Percentiles rank a stretch among this genome's conserved stretches.
phyloP scores from a whole-genome alignment of 139 green algal genomes.

The Volvox reticuliferus region DNA sequence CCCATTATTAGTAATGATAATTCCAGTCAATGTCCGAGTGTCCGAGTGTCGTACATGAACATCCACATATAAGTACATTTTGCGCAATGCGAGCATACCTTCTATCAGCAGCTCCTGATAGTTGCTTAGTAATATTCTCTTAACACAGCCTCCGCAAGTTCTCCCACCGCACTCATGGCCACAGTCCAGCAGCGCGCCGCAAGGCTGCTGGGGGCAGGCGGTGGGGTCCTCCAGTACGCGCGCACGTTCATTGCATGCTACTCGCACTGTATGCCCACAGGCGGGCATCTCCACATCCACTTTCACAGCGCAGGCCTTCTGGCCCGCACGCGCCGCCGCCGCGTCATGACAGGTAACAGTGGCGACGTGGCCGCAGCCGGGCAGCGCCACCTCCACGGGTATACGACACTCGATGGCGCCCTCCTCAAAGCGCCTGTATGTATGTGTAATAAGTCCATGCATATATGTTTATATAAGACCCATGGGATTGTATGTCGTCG shows the following conservation, averaged over 20 bases:
- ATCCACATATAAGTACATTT: too few species aligned
- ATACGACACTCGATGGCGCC: conserved; percentile 23
- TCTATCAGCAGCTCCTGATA: not conserved
- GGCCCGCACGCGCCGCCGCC: not conserved
- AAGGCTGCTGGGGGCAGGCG: conserved; percentile 35
- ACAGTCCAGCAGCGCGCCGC: conserved; percentile 40
- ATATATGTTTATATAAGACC: too few species aligned
- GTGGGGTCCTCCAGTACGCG: conserved; percentile 33
- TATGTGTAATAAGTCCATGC: too few species aligned
- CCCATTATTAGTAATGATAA: too few species aligned
- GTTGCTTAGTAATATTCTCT: not conserved
- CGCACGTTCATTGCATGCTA: conserved; percentile 22
- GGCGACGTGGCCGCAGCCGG: conserved; percentile 55
- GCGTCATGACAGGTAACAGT: conserved; percentile 51
- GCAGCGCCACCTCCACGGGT: conserved; percentile 44
- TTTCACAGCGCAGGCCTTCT: conserved; percentile 4
- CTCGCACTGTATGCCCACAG: conserved; percentile 49
- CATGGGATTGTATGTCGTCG: too few species aligned
- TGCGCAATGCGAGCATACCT: too few species aligned
- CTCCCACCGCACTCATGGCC: conserved; percentile 45
- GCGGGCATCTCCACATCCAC: conserved; percentile 38
- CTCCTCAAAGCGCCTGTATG: conserved; percentile 2
- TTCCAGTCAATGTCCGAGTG: too few species aligned
- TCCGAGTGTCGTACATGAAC: too few species aligned
- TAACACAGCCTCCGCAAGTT: conserved; percentile 52